These are phyloP conservation scores for Auriscalpium vulgare DNA, from an alignment of 768 basidiomycete species.

Conservation along the genomic window DNA sequence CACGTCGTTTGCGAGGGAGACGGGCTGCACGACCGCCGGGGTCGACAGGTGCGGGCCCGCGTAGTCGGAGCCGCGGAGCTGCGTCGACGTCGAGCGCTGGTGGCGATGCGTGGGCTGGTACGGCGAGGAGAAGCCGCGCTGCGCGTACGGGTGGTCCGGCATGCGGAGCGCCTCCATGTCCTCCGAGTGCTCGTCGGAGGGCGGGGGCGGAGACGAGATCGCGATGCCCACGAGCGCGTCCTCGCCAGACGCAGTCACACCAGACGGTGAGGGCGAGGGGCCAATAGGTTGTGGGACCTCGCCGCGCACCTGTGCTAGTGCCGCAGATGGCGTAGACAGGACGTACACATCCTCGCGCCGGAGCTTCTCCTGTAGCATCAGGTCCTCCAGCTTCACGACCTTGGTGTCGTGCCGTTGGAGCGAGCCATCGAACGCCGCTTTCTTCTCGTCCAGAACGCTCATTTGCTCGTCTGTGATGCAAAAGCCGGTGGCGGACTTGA, in stretches of 20 bases:
- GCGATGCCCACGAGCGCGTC: constrained; percentile 35
- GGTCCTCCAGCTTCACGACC: constrained; percentile 6
- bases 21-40: constrained; percentile 12
- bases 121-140: constrained; percentile 9
- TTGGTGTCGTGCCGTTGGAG: constrained; percentile 19
- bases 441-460: constrained; percentile 3
- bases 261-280: constrained; percentile 26
- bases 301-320: constrained; percentile 13
- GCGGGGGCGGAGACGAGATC: constrained; percentile 27
- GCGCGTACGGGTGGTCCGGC: constrained; percentile 31
- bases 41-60: constrained; percentile 34
- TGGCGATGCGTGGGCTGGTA: constrained; percentile 14
- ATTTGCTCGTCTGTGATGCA: constrained; percentile 19
- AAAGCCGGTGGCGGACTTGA: constrained; percentile 23
- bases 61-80: constrained; percentile 25
- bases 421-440: constrained; percentile 13
- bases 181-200: constrained; percentile 14
- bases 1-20: constrained; percentile 20
- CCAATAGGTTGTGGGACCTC: constrained; percentile 2
- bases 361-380: not conserved
- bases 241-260: constrained; percentile 17
- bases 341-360: not conserved
- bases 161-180: constrained; percentile 17
- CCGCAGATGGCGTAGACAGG: constrained; percentile 1
- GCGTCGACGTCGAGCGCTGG: constrained; percentile 4